Base-by-base conservation (phyloP, 495 filamentous ascomycete genomes). In the Penicillium cataractarum region DNA sequence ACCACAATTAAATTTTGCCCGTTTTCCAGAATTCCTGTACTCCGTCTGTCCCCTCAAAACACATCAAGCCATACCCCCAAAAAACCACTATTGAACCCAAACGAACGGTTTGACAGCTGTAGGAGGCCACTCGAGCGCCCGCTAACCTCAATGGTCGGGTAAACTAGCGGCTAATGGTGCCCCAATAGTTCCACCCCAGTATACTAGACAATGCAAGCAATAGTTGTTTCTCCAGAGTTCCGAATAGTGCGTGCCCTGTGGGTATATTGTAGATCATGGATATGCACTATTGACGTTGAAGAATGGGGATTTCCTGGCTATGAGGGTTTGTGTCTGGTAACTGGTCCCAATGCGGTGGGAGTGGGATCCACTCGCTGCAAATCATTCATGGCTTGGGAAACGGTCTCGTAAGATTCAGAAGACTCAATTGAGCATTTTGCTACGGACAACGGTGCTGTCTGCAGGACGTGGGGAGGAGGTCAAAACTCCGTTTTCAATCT, bases 61-160 rank as follows among this genome's bases (percentile, higher is more conserved):
- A 52, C 19, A 12, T 22, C n/a, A 29, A 29, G 46, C n/a, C n/a
- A 33, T 24, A 5, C 24, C 15, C 37, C 51, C 17, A 5, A 42
- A 24, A 31, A n/a, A 42, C 26, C 51, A 53, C 58, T 71, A 68
- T 65, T 68, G 65, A 68, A 66, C 58, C 68, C 65, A 66, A 61
- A 66, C 44, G 50, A 44, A 42, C 49, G 65, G 68, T 66, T 71
- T 71, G 68, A 65, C 60, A 71, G 60, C 42, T 46, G 60, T 44
- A 15, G 42, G 35, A 29, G 24, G 40, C 8, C 12, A 48, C 31
- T 24, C 44, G 26, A 21, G 10, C 48, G 24, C 40, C 55, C 39
- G 33, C 42, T 27, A 48, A n/a, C 48, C 24, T 15, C 32, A 55
- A 63, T 65, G 64, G 57, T 56, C 35, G 21, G 27, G 21, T 42